A percentile compares a stretch with the other conserved stretches of the same genome.
phyloP scores from a whole-genome alignment of 257 asterid species.

The Voacanga thouarsii region DNA sequence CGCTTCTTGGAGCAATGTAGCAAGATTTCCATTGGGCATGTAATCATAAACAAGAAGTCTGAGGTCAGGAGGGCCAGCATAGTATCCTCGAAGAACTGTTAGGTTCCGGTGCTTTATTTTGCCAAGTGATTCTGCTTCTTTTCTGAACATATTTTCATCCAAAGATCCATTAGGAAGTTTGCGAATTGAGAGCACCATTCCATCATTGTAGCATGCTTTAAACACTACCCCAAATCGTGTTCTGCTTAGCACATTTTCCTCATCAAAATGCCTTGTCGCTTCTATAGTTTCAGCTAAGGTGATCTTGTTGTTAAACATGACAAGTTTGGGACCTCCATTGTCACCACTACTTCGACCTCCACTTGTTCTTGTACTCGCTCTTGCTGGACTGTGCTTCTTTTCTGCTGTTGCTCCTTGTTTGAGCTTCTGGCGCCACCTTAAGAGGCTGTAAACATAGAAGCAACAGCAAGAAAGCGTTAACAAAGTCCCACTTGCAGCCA shows the following conservation, averaged over 20 bases:
- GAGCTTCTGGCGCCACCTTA: constrained; percentile 71
- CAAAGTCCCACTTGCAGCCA: constrained; percentile 60
- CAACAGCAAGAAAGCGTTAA: constrained; percentile 63
- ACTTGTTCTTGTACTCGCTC: constrained; percentile 64
- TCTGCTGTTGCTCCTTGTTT: constrained; percentile 42
- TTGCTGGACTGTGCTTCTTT: constrained; percentile 64
- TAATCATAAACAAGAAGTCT: constrained; percentile 62
- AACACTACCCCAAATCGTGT: constrained; percentile 56
- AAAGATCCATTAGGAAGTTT: constrained; percentile 49
- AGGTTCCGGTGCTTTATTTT: constrained; percentile 65
- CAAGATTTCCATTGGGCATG: constrained; percentile 81
- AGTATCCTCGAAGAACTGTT: constrained; percentile 72
- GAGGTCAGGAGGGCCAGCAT: constrained; percentile 54
- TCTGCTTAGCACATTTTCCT: constrained; percentile 61
- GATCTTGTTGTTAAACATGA: constrained; percentile 69
- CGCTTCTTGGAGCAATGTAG: constrained; percentile 67
- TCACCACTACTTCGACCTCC: constrained; percentile 67
- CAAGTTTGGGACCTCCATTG: constrained; percentile 56
- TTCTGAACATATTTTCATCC: constrained; percentile 48
- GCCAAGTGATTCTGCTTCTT: constrained; percentile 67
- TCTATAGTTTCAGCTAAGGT: constrained; percentile 63
- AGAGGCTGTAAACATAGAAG: constrained; percentile 56
- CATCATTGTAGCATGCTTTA: constrained; percentile 65
- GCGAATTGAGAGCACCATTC: constrained; percentile 66
- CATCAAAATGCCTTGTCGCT: constrained; percentile 70